Evolutionary conservation across 2,329 filamentous ascomycete species (phyloP).

Genomic region (Graphium sp.): DNA sequence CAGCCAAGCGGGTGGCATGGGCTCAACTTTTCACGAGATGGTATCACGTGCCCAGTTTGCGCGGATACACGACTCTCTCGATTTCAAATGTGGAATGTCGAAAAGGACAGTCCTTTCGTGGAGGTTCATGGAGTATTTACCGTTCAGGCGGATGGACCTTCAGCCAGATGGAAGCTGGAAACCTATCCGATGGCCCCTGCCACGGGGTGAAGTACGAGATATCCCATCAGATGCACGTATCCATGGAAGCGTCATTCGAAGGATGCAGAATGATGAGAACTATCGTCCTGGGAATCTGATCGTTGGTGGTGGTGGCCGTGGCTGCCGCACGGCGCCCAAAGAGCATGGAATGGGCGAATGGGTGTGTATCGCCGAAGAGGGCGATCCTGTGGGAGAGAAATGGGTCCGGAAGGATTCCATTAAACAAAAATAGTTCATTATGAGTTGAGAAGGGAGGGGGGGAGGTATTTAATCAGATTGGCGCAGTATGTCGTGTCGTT

Average conservation of each 20-base stretch:
- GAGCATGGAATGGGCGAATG: slow-evolving; percentile 55
- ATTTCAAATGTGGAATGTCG: slow-evolving; percentile 42
- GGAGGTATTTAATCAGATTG: not conserved
- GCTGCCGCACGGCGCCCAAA: slow-evolving; percentile 41
- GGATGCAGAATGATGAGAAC: slow-evolving; percentile 43
- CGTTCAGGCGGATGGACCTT: slow-evolving; percentile 68
- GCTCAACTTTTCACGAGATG: slow-evolving; percentile 32
- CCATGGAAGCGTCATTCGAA: slow-evolving; percentile 57
- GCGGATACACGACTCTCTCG: slow-evolving; percentile 53
- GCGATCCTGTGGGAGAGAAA: slow-evolving; percentile 52
- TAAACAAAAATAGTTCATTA: no score
- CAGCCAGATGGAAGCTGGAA: slow-evolving; percentile 58
- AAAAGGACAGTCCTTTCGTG: slow-evolving; percentile 43
- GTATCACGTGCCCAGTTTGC: slow-evolving; percentile 39
- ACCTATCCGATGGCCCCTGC: slow-evolving; percentile 65
- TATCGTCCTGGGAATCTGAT: slow-evolving; percentile 72
- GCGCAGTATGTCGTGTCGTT: not conserved
- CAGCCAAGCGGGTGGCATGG: slow-evolving; percentile 7
- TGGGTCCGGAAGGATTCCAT: slow-evolving; percentile 38
- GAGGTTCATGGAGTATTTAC: slow-evolving; percentile 69
- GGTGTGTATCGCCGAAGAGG: slow-evolving; percentile 45
- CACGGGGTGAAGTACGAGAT: slow-evolving; percentile 61
- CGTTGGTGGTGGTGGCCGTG: slow-evolving; percentile 60
- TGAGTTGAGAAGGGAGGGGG: slow-evolving; percentile 8
- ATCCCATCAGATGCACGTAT: slow-evolving; percentile 54